These are phyloP conservation scores for Pistacia vera DNA, from an alignment of 345 rosid genomes.

Conservation along the genomic window DNA sequence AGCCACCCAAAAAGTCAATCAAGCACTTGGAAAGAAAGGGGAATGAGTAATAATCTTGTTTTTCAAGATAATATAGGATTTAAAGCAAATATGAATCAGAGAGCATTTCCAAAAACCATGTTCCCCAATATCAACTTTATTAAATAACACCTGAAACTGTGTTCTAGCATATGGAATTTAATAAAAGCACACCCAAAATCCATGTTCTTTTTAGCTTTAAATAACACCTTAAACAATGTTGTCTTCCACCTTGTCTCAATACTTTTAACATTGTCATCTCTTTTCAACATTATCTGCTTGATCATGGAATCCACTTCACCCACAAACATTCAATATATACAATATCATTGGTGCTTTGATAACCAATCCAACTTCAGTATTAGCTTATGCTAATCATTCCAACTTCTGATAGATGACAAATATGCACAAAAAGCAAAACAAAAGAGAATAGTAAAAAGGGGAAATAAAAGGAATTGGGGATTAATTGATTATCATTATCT, in stretches of 20 bases:
- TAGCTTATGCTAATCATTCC: too few relatives aligned
- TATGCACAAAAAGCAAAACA: neutral
- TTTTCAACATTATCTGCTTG: conserved; percentile 1
- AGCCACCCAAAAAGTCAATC: neutral
- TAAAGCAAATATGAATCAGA: neutral
- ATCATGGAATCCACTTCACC: conserved; percentile 17
- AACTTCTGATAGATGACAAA: neutral
- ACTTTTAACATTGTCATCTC: neutral
- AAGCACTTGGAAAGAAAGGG: neutral
- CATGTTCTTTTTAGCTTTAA: conserved; percentile 11
- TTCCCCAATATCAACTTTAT: neutral
- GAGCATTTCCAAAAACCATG: conserved; percentile 5
- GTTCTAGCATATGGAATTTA: neutral
- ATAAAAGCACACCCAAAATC: neutral
- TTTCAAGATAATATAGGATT: neutral
- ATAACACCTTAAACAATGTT: neutral
- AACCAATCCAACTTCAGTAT: neutral
- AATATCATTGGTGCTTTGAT: neutral
- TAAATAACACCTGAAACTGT: neutral
- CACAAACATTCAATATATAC: neutral
- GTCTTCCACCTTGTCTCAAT: conserved; percentile 1
- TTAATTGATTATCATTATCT: too few relatives aligned
- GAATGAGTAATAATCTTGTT: neutral
- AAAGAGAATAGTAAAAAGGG: neutral
- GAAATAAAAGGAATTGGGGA: neutral